Base-by-base conservation (phyloP, 2,329 filamentous ascomycete species). In the Cordyceps militaris region DNA sequence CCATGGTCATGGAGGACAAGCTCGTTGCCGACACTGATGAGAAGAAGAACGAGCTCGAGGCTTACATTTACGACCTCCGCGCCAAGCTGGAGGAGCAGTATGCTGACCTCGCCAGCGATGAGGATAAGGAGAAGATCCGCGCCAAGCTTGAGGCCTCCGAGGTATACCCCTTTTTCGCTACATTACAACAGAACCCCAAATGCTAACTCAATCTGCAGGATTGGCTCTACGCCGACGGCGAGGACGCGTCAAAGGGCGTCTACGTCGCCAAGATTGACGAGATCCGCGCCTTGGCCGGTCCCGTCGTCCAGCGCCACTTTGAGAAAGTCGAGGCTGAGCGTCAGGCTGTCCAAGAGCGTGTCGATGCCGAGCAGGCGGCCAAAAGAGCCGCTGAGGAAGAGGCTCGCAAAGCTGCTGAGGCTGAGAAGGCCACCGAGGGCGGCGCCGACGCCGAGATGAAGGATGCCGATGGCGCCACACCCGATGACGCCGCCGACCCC, bases 41-140 rank as follows among this genome's bases (percentile, higher is more conserved):
- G 80, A 96, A 96, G 85, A 99, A 97, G 90, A 99, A 99, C 79
- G 93, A 97, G 77, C 89, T 99, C 56, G 94, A 99, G 81, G 86
- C 90, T 24, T 96, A 88, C 77, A 97, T 97, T 76, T 99, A 99
- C 77, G 92, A 97, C 69, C 83, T 96, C 71, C 89, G 93, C 66
- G 91, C 91, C 76, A 97, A 97, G 85, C 84, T 97, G 54, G 91
- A 97, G 65, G 91, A 95, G 67, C 83, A 91, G 66, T 97, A 95
- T 73, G 79, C 91, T 63, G 89, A 96, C 51, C 91, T 96, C 63
- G 87, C 89, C 62, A 94, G 79, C 67, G 92, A 97, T 5, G 90
- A 95, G 49, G 93, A 97, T 84, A 97, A 97, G 83, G 77, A 85
- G 44, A 91, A 88, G 76, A 81, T 97, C 64, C 87, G 85, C 71